These are phyloP conservation scores for Crithidia mellificae DNA, from an alignment of 208 protist genomes.

Conservation along the genomic window DNA sequence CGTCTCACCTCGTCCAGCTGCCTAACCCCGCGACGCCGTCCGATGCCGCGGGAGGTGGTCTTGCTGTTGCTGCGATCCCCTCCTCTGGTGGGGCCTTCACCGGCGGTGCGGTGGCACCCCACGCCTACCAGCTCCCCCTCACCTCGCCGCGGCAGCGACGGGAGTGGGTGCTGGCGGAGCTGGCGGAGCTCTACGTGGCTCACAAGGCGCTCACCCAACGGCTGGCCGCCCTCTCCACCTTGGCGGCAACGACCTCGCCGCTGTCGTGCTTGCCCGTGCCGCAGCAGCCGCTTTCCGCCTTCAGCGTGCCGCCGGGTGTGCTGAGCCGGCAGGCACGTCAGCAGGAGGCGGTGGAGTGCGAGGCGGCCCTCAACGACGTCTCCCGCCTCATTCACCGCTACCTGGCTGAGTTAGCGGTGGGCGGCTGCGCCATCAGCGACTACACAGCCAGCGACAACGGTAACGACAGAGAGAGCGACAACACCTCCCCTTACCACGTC, in stretches of 20 bases:
- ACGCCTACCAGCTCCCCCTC: background rate
- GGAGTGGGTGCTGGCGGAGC: slow-evolving; percentile 16
- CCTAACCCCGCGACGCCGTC: too few species aligned
- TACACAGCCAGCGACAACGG: too few species aligned
- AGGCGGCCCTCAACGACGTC: slow-evolving; percentile 11
- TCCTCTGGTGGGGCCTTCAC: background rate
- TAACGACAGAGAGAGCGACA: too few species aligned
- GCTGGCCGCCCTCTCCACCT: slow-evolving; percentile 1
- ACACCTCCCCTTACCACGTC: too few species aligned
- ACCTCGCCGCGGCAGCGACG: background rate
- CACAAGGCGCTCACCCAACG: slow-evolving; percentile 6
- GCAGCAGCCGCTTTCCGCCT: background rate
- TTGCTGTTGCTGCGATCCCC: background rate
- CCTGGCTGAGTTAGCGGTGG: slow-evolving; percentile 13
- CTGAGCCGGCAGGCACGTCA: background rate
- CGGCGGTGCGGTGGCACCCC: background rate
- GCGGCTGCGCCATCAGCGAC: background rate
- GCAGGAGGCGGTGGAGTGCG: slow-evolving; percentile 13
- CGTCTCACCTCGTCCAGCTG: too few species aligned
- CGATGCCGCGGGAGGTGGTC: too few species aligned
- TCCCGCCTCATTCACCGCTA: slow-evolving; percentile 11
- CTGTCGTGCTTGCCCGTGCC: background rate
- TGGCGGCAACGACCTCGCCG: background rate
- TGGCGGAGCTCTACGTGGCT: slow-evolving; percentile 12
- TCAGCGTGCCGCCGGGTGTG: background rate